Percentiles rank a stretch among this genome's conserved stretches.
These are phyloP conservation scores for Verticillium longisporum DNA, from an alignment of 2,329 filamentous ascomycete genomes.

Conservation along the genomic window DNA sequence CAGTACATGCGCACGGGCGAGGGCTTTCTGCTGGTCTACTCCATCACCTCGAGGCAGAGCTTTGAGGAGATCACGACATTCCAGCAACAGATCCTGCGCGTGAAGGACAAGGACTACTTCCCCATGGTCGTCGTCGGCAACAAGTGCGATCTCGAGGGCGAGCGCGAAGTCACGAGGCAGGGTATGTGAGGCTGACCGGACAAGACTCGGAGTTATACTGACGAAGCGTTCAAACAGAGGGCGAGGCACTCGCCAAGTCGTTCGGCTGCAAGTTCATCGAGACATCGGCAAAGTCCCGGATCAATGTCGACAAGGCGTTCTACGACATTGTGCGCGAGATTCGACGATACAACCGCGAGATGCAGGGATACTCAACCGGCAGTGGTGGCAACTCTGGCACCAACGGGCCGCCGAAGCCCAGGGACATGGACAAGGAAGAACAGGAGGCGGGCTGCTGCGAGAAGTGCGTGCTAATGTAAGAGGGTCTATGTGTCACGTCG, in stretches of 20 bases:
- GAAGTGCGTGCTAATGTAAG: constrained; percentile 84
- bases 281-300: constrained; percentile 95
- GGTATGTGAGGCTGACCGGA: constrained; percentile 52
- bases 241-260: constrained; percentile 73
- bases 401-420: constrained; percentile 60
- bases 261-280: constrained; percentile 99
- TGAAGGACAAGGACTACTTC: constrained; percentile 99
- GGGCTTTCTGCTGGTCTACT: constrained; percentile 96
- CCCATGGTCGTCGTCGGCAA: constrained; percentile 98
- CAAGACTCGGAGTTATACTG: neutral
- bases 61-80: constrained; percentile 99
- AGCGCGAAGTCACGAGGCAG: constrained; percentile 86
- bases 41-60: constrained; percentile 93
- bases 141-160: constrained; percentile 95
- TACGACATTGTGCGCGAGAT: constrained; percentile 98
- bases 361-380: constrained; percentile 76
- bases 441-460: constrained; percentile 72
- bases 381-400: constrained; percentile 58
- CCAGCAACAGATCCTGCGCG: constrained; percentile 95
- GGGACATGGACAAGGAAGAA: constrained; percentile 69
- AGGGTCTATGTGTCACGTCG: neutral
- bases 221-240: constrained; percentile 53
- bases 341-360: constrained; percentile 95
- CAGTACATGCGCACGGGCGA: constrained; percentile 99
- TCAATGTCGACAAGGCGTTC: constrained; percentile 97